phyloP scores from a whole-genome alignment of 371 early-diverging fungal species.

The Apophysomyces ossiformis region DNA sequence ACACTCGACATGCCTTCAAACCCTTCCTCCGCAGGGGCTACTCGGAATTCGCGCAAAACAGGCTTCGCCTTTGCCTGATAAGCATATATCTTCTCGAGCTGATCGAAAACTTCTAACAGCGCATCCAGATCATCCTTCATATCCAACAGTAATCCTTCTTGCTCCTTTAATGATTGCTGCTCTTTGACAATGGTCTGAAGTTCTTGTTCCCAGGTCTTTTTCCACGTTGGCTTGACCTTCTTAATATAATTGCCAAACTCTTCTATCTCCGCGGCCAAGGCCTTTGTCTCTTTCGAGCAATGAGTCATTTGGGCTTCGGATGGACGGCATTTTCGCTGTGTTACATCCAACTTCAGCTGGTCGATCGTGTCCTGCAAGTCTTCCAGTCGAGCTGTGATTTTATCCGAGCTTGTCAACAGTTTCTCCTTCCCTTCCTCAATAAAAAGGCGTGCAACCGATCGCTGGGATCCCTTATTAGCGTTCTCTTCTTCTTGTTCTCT shows the following conservation, averaged over 20 bases:
- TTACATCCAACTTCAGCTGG: conserved; percentile 78
- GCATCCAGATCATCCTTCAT: conserved; percentile 72
- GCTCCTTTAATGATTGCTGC: conserved; percentile 80
- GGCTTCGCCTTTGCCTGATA: conserved; percentile 53
- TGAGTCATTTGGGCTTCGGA: conserved; percentile 64
- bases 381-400: conserved; percentile 67
- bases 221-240: conserved; percentile 75
- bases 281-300: conserved; percentile 61
- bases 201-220: conserved; percentile 85
- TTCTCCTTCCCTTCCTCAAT: conserved; percentile 72
- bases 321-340: conserved; percentile 75
- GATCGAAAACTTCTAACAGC: conserved; percentile 64
- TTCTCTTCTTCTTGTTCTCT: conserved; percentile 41
- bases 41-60: conserved; percentile 58
- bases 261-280: conserved; percentile 58
- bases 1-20: conserved; percentile 66
- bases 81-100: conserved; percentile 70
- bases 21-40: conserved; percentile 66
- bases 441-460: conserved; percentile 38
- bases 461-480: conserved; percentile 32
- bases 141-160: conserved; percentile 72
- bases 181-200: conserved; percentile 82
- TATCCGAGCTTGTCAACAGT: conserved; percentile 65
- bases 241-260: conserved; percentile 65
- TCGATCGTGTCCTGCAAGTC: conserved; percentile 77